Evolutionary conservation across 306 rosid genomes (phyloP), one percentile per base, ranked within the genome.

Genomic region (Vigna hirtella): DNA sequence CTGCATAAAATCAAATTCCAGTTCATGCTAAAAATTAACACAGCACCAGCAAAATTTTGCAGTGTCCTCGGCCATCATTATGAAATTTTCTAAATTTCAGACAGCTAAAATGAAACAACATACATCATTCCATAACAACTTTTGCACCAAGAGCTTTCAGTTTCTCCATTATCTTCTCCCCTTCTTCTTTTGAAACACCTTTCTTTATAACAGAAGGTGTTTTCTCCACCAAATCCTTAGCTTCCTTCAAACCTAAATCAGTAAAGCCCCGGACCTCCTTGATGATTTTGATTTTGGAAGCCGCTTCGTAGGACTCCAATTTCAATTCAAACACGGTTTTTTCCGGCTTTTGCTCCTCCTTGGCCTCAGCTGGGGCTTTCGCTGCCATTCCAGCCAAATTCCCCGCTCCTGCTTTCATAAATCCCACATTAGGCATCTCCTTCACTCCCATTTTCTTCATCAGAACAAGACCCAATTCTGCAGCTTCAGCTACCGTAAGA

Each of bases 161-260:
- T 84, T 93, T 93, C 86, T 93, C 98, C 2, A 93, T 65, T 52
- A 93, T 72, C 56, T 91, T 92, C 70, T 91, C 98, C 67, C 90
- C 96, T 76, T 93, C 97, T 82, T 91, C 98, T 91, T 93, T 93
- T 36, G 98, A 87, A 69, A 93, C 71, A 16, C 97, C 98, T 45
- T 76, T 90, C 91, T 91, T 93, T 17, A 91, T 82, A 78, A 93
- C 78, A 0, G 96, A 69, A 0, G 98, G 98, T 56, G 94, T 73
- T 84, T 93, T 93, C 72, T 90, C 98, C 63, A 91, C 96, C 76
- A 91, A 70, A 58, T 93, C 97, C 75, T 93, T 91, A 5, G 97
- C 97, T 71, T 93, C 98, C 86, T 91, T 90, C 65, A 93, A 82
- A 63, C 98, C 98, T 73, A 93, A 87, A 85, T 91, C 97, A 7